Evolutionary conservation across 2,329 filamentous ascomycete species (phyloP), one percentile per base, ranked within the genome.

Genomic region (Pseudocercospora vitis): DNA sequence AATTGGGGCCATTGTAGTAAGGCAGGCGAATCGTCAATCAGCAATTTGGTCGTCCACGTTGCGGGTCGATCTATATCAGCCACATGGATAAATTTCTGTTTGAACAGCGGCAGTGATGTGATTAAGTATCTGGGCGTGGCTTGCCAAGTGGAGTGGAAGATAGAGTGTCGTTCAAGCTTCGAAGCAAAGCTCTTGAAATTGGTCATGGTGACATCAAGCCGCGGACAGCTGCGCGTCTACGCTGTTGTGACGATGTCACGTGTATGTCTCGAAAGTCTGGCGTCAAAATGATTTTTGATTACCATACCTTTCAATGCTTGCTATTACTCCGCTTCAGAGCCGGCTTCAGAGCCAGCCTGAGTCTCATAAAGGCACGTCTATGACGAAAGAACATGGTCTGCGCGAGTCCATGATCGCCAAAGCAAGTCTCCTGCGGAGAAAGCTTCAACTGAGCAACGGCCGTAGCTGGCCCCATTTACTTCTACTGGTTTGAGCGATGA

Each of bases 131-230:
- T 40, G 3, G 16, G n/a, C n/a, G 37, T n/a, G 21, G 9, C 18
- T 16, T 24, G 16, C 19, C 37, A 24, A 42, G 37, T 42, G 37
- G 21, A 42, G 37, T 24, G 7, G 7, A 9, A 11, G 16, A 37
- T 37, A 9, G 33, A 7, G 33, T 42, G 21, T 35, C 31, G 16
- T 23, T 48, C 50, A 52, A 52, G 53, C 53, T 55, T 51, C 48
- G 33, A 26, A 33, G n/a, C n/a, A n/a, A n/a, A 40, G 37, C 37
- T 24, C 19, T 12, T 47, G 19, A 8, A 21, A 35, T 29, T 26
- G 48, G 49, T 55, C 48, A 52, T 52, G 26, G 53, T 55, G 53
- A 55, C 48, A 46, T 55, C 53, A 55, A 48, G 44, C 37, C 14
- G 48, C 42, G 28, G 21, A 14, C 7, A 35, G n/a, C 8, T 35